Conservation (phyloP, 768 basidiomycete species). For the Podaxis sp. region DNA sequence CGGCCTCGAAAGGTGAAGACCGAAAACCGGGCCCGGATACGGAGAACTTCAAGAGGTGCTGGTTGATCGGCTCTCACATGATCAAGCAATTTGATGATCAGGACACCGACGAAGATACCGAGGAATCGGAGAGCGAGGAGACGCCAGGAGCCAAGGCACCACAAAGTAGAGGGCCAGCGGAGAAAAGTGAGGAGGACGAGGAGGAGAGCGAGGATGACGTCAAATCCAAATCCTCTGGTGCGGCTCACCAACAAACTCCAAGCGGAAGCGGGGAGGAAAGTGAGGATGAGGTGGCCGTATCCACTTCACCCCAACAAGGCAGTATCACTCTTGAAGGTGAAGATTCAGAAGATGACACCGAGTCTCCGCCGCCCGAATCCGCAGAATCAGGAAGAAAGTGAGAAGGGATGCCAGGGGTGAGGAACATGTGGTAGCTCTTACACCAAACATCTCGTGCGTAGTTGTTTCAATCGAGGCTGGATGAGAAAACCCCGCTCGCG, state of each 20-base stretch:
- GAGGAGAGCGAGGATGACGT: constrained; percentile 12
- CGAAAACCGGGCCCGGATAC: constrained; percentile 34
- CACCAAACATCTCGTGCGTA: no score
- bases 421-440: no score
- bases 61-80: constrained; percentile 70
- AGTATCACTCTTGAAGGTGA: background rate
- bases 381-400: background rate
- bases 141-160: constrained; percentile 11
- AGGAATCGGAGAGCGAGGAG: constrained; percentile 21
- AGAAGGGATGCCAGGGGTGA: no score
- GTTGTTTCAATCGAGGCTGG: no score
- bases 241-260: background rate
- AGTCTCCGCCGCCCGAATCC: constrained; percentile 1
- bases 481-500: no score
- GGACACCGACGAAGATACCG: constrained; percentile 46
- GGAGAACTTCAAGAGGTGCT: constrained; percentile 65
- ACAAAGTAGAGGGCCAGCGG: constrained; percentile 11
- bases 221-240: background rate
- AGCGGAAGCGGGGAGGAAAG: background rate
- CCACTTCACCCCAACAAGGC: background rate
- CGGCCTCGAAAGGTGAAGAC: constrained; percentile 52
- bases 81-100: constrained; percentile 82
- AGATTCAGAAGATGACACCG: constrained; percentile 3
- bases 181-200: constrained; percentile 4
- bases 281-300: constrained; percentile 17